Percentiles rank a stretch among this genome's conserved stretches.
Evolutionary conservation across 2,329 filamentous ascomycete species (phyloP).

Genomic region (Phialophora expanda): DNA sequence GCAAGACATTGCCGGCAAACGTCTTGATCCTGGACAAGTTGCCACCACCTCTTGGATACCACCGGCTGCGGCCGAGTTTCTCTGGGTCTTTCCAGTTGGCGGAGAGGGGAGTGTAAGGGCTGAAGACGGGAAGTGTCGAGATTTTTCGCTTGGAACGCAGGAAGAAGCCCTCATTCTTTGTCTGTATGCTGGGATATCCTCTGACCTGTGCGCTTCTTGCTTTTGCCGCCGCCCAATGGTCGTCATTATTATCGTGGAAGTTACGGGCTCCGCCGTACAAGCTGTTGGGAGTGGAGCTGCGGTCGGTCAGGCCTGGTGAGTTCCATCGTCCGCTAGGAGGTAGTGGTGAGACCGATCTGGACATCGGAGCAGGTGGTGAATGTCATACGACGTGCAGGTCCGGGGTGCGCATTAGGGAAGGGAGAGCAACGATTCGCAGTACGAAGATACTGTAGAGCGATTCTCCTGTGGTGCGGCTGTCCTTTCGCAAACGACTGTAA

Average conservation of each 20-base stretch:
- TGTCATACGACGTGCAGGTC: slow-evolving; percentile 4
- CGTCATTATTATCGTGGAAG: slow-evolving; percentile 54
- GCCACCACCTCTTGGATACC: slow-evolving; percentile 51
- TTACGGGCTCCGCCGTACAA: slow-evolving; percentile 58
- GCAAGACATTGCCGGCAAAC: slow-evolving; percentile 59
- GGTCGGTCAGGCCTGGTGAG: slow-evolving; percentile 76
- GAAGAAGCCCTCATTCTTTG: slow-evolving; percentile 85
- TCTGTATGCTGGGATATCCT: slow-evolving; percentile 78
- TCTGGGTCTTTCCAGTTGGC: slow-evolving; percentile 75
- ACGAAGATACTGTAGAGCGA: slow-evolving; percentile 15
- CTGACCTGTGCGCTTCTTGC: slow-evolving; percentile 74
- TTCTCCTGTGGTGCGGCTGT: neutral
- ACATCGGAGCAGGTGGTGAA: slow-evolving; percentile 67
- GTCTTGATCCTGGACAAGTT: slow-evolving; percentile 45
- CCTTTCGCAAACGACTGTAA: neutral
- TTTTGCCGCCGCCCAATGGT: slow-evolving; percentile 83
- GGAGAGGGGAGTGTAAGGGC: slow-evolving; percentile 42
- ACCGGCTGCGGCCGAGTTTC: slow-evolving; percentile 68
- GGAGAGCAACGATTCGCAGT: slow-evolving; percentile 5
- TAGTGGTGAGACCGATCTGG: slow-evolving; percentile 81
- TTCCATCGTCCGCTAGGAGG: slow-evolving; percentile 82
- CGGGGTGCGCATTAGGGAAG: slow-evolving; percentile 13
- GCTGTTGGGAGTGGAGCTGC: slow-evolving; percentile 69
- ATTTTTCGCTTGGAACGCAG: slow-evolving; percentile 80
- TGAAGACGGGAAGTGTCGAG: slow-evolving; percentile 77